phyloP scores from a whole-genome alignment of 176 grass and related monocot genomes.

The Carex myosuroides region DNA sequence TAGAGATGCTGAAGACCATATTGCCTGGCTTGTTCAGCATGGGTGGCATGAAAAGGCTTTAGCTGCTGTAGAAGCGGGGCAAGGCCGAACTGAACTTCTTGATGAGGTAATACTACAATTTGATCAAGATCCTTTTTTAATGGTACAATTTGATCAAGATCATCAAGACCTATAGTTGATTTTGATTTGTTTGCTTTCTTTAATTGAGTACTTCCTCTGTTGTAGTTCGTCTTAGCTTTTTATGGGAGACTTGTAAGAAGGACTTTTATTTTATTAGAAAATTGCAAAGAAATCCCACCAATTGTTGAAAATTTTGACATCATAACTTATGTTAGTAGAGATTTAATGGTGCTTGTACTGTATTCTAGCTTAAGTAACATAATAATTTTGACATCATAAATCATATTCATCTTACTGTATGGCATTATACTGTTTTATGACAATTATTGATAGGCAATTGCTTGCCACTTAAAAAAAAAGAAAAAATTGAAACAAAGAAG shows the following conservation, averaged over 20 bases:
- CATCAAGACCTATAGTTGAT: background rate
- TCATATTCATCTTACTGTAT: too few relatives aligned
- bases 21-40: slow-evolving; percentile 98
- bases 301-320: background rate
- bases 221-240: background rate
- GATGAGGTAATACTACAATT: slow-evolving; percentile 64
- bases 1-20: slow-evolving; percentile 99
- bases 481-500: background rate
- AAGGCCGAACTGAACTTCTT: slow-evolving; percentile 79
- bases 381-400: background rate
- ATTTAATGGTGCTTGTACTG: background rate
- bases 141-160: background rate
- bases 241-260: background rate
- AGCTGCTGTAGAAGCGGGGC: slow-evolving; percentile 82
- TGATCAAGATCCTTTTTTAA: background rate
- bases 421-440: too few relatives aligned
- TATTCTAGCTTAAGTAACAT: background rate
- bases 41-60: slow-evolving; percentile 97
- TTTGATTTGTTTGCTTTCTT: background rate
- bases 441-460: too few relatives aligned
- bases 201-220: background rate
- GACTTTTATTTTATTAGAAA: background rate
- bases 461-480: too few relatives aligned
- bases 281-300: background rate
- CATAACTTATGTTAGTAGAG: background rate